Conservation (phyloP, 352 stramenopile species). For the Phytopythium kandeliae region DNA sequence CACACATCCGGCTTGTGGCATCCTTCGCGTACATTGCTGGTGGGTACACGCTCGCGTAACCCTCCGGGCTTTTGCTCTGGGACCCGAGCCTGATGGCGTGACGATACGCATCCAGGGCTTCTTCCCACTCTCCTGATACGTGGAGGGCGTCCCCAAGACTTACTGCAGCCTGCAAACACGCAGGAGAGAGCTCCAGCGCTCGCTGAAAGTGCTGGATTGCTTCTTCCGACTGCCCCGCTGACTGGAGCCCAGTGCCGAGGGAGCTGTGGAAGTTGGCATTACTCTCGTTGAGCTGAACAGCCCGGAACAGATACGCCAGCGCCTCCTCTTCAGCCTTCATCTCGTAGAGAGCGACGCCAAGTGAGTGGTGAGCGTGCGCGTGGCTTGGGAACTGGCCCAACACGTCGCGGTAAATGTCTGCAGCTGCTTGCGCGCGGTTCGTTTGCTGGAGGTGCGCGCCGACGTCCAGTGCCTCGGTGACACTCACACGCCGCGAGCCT, state of each 20-base stretch:
- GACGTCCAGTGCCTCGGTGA: constrained; percentile 35
- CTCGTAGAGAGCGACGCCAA: constrained; percentile 45
- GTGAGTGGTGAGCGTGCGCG: constrained; percentile 33
- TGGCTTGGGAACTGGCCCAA: constrained; percentile 47
- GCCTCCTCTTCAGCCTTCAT: constrained; percentile 24
- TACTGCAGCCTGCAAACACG: constrained; percentile 32
- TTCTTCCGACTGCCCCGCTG: constrained; percentile 27
- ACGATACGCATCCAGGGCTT: constrained; percentile 45
- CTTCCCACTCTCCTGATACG: constrained; percentile 41
- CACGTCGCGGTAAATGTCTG: constrained; percentile 43
- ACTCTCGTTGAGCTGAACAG: constrained; percentile 34
- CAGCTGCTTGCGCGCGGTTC: constrained; percentile 18
- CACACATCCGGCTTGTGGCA: constrained; percentile 35
- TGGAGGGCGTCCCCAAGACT: constrained; percentile 50
- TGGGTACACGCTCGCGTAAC: not conserved
- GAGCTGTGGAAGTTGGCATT: constrained; percentile 51
- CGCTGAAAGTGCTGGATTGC: constrained; percentile 39
- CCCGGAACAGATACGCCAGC: constrained; percentile 28
- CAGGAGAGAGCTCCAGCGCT: constrained; percentile 46
- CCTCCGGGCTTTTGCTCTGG: not conserved
- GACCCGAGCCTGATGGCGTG: constrained; percentile 24
- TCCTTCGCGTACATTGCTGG: constrained; percentile 22
- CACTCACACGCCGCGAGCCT: constrained; percentile 22
- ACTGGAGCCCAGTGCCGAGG: constrained; percentile 42
- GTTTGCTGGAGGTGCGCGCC: constrained; percentile 33